Conservation (phyloP, 495 filamentous ascomycete genomes). For the Parathielavia hyrcaniae region DNA sequence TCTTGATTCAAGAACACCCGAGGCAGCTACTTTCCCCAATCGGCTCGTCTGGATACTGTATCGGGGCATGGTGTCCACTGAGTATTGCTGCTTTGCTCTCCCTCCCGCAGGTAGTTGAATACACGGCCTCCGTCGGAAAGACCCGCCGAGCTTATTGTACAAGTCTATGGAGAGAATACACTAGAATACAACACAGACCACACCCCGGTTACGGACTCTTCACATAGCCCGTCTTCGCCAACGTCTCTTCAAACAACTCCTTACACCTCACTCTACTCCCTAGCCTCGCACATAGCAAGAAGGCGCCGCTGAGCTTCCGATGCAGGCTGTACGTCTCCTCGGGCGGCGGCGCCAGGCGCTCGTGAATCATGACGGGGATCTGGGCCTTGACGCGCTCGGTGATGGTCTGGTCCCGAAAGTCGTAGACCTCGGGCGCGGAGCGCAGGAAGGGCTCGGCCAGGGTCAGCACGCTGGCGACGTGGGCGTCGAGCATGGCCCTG, state of each 20-base stretch:
- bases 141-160: too few species aligned
- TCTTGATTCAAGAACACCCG: neutral
- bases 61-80: neutral
- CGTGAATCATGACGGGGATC: constrained; percentile 88
- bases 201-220: neutral
- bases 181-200: constrained; percentile 14
- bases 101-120: neutral
- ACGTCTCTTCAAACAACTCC: constrained; percentile 67
- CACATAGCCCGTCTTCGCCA: constrained; percentile 43
- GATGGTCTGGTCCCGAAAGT: constrained; percentile 90
- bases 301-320: constrained; percentile 91
- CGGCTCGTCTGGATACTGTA: neutral
- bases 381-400: constrained; percentile 80
- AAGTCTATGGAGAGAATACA: neutral
- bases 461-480: constrained; percentile 72
- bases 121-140: neutral
- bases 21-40: neutral
- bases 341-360: constrained; percentile 81
- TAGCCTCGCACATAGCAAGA: constrained; percentile 80
- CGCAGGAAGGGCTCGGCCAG: constrained; percentile 85
- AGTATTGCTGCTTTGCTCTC: neutral
- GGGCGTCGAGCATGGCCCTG: constrained; percentile 75
- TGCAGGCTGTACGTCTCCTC: constrained; percentile 98
- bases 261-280: constrained; percentile 76
- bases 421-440: constrained; percentile 74